Percentiles rank a stretch among this genome's conserved stretches.
These are phyloP conservation scores for Telopea speciosissima DNA, from an alignment of 177 flowering plant genomes.

Conservation along the genomic window DNA sequence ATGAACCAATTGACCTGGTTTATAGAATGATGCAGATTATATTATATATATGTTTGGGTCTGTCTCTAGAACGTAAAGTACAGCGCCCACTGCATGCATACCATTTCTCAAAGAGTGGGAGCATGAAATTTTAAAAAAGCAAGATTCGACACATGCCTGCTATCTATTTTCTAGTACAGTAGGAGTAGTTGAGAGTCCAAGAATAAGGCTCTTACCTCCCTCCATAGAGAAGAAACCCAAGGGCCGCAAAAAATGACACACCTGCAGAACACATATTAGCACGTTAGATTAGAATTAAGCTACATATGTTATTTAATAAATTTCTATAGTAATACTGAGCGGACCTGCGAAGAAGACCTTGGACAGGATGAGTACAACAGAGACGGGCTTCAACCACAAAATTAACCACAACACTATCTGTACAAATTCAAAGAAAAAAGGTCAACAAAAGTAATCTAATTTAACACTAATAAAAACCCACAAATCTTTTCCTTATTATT, in stretches of 20 bases:
- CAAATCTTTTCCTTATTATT: not conserved
- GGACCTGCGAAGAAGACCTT: conserved; percentile 93
- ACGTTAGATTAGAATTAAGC: not conserved
- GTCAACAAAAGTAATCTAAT: not conserved
- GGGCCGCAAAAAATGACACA: conserved; percentile 87
- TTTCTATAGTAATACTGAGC: conserved; percentile 2
- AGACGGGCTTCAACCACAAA: conserved; percentile 79
- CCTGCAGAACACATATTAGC: conserved; percentile 38
- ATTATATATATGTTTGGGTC: no score
- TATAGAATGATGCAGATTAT: no score
- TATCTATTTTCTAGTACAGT: not conserved
- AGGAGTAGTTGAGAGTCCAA: not conserved
- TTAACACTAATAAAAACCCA: not conserved
- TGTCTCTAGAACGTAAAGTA: no score
- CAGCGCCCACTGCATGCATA: not conserved
- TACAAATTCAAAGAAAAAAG: conserved; percentile 10
- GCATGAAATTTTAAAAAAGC: not conserved
- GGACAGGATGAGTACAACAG: conserved; percentile 43
- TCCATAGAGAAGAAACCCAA: conserved; percentile 92
- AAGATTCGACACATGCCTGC: not conserved
- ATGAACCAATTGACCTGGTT: not conserved
- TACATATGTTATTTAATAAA: conserved; percentile 6
- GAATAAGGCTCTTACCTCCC: conserved; percentile 56
- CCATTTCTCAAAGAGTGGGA: no score
- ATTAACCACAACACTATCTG: conserved; percentile 88